phyloP scores from a whole-genome alignment of 1,284 basidiomycete genomes.

The Coniferiporia sulphurascens region DNA sequence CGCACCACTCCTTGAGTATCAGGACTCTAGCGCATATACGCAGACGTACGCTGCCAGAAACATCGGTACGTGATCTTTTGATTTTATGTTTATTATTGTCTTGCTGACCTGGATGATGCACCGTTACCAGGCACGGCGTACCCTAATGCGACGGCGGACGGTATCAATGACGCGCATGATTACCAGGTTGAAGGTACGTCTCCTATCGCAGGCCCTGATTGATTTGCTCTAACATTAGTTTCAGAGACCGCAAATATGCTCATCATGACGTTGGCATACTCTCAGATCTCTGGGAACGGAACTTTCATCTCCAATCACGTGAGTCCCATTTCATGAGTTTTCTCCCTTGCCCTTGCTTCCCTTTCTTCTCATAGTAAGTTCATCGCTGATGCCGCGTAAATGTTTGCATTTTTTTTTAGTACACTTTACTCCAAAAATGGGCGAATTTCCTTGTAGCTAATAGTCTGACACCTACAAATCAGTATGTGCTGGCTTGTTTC shows the following conservation, averaged over 20 bases:
- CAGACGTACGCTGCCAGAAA: conserved; percentile 36
- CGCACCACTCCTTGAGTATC: conserved; percentile 41
- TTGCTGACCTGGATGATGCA: neutral
- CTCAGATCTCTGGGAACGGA: conserved; percentile 9
- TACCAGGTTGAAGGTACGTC: conserved; percentile 28
- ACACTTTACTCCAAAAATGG: conserved; percentile 7
- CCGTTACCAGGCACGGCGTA: conserved; percentile 20
- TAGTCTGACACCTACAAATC: conserved; percentile 7
- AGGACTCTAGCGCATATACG: conserved; percentile 27
- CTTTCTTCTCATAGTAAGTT: too few relatives aligned
- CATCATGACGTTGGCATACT: conserved; percentile 16
- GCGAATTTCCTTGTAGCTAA: conserved; percentile 12
- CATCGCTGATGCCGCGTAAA: too few relatives aligned
- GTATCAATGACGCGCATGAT: conserved; percentile 12
- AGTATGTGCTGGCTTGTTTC: neutral
- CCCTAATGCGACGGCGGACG: conserved; percentile 23
- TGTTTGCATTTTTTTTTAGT: neutral
- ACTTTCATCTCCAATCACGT: conserved; percentile 7
- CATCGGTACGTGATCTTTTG: conserved; percentile 29
- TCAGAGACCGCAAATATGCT: conserved; percentile 18
- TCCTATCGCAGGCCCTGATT: neutral
- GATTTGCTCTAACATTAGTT: neutral
- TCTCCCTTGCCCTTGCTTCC: neutral
- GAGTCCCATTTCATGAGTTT: neutral
- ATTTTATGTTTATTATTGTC: neutral